A percentile compares a stretch with the other conserved stretches of the same genome.
These are phyloP conservation scores for Amanita subjunquillea DNA, from an alignment of 768 basidiomycete species.

Conservation along the genomic window DNA sequence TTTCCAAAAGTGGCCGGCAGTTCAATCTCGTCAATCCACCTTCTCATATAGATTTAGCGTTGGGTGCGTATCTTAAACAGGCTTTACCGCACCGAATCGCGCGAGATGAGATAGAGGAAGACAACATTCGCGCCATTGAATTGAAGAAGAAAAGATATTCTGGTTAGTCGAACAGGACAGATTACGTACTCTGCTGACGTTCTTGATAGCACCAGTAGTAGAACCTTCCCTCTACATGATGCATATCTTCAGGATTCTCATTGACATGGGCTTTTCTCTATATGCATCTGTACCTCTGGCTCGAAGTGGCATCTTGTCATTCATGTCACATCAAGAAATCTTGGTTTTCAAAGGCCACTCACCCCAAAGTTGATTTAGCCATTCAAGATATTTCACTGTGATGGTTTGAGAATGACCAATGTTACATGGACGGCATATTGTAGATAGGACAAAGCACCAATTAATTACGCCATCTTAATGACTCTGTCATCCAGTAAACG, in stretches of 20 bases:
- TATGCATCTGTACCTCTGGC: constrained; percentile 60
- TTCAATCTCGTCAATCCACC: constrained; percentile 40
- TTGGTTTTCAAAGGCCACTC: constrained; percentile 49
- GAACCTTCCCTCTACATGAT: constrained; percentile 49
- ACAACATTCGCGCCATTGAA: constrained; percentile 44
- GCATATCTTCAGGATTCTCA: constrained; percentile 52
- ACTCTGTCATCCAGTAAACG: constrained; percentile 4
- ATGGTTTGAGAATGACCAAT: not conserved
- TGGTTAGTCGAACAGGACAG: constrained; percentile 13
- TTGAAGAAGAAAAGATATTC: constrained; percentile 32
- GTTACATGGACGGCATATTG: not conserved
- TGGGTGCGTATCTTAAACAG: constrained; percentile 27
- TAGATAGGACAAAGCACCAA: not conserved
- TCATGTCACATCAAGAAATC: constrained; percentile 42
- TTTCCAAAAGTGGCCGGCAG: constrained; percentile 51
- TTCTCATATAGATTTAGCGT: constrained; percentile 26
- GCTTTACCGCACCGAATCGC: constrained; percentile 24
- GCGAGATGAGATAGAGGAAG: constrained; percentile 33
- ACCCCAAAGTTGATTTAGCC: constrained; percentile 4
- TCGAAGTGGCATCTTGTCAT: constrained; percentile 30
- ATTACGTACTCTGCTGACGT: not conserved
- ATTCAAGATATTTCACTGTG: not conserved
- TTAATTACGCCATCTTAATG: constrained; percentile 22
- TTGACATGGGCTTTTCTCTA: constrained; percentile 46
- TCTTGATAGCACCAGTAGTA: constrained; percentile 17